These are phyloP conservation scores for Ogataea haglerorum DNA, from an alignment of 805 yeast genomes.

Conservation along the genomic window DNA sequence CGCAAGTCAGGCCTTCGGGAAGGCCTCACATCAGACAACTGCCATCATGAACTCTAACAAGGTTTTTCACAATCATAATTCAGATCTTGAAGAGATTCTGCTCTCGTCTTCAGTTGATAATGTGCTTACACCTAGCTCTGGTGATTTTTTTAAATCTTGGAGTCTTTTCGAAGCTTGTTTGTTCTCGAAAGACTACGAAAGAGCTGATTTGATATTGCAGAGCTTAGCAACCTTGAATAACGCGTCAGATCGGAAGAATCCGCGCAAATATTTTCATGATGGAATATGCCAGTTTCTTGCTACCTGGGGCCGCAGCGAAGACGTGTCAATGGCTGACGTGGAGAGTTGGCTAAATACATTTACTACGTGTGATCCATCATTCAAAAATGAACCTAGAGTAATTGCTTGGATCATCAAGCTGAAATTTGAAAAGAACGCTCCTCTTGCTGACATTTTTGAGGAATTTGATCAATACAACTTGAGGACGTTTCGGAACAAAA, in stretches of 20 bases:
- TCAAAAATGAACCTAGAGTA: slow-evolving; percentile 27
- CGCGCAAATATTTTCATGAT: slow-evolving; percentile 48
- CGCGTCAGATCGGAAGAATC: slow-evolving; percentile 11
- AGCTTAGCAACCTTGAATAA: slow-evolving; percentile 53
- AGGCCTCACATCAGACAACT: slow-evolving; percentile 9
- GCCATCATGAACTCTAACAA: slow-evolving; percentile 14
- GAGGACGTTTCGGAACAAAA: slow-evolving; percentile 22
- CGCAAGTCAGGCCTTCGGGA: slow-evolving; percentile 3
- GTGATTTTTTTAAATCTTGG: slow-evolving; percentile 41
- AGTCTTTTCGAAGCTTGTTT: slow-evolving; percentile 76
- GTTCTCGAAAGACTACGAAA: slow-evolving; percentile 56
- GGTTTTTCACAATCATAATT: not conserved
- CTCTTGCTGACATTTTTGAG: slow-evolving; percentile 11
- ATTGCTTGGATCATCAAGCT: slow-evolving; percentile 30
- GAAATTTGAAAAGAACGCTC: slow-evolving; percentile 23
- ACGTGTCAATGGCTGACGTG: slow-evolving; percentile 21
- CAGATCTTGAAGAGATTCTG: slow-evolving; percentile 7
- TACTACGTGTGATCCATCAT: slow-evolving; percentile 14
- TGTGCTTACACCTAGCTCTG: slow-evolving; percentile 27
- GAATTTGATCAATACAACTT: slow-evolving; percentile 20
- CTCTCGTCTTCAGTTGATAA: slow-evolving; percentile 27
- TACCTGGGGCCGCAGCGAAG: slow-evolving; percentile 31
- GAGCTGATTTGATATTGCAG: slow-evolving; percentile 67
- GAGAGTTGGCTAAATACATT: slow-evolving; percentile 27
- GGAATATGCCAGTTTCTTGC: slow-evolving; percentile 65